Evolutionary conservation across 768 basidiomycete species (phyloP).

Genomic region (Coprinellus aureogranulatus): DNA sequence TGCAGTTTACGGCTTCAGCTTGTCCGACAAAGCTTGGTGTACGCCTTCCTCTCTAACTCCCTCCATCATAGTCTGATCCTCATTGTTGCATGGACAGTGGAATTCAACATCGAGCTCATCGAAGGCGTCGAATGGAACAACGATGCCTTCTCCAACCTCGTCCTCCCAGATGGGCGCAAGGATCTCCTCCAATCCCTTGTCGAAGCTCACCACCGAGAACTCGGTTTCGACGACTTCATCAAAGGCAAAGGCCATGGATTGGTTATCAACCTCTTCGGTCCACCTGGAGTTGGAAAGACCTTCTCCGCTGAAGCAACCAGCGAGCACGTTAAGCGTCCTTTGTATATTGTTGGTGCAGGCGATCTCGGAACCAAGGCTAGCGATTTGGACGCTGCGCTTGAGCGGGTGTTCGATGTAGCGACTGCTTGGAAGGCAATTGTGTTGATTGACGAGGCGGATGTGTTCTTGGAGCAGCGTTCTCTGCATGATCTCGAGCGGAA

Average conservation of each 20-base stretch:
- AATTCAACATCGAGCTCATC: slow-evolving; percentile 58
- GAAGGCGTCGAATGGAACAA: slow-evolving; percentile 53
- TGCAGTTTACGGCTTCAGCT: slow-evolving; percentile 61
- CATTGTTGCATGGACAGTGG: slow-evolving; percentile 36
- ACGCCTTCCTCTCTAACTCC: slow-evolving; percentile 22
- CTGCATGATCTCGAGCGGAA: slow-evolving; percentile 64
- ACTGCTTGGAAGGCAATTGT: slow-evolving; percentile 63
- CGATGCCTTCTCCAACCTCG: slow-evolving; percentile 58
- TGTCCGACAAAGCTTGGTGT: slow-evolving; percentile 60
- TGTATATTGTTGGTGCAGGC: slow-evolving; percentile 55
- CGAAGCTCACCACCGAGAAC: slow-evolving; percentile 53
- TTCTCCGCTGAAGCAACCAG: slow-evolving; percentile 60
- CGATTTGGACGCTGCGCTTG: slow-evolving; percentile 42
- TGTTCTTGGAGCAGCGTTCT: slow-evolving; percentile 69
- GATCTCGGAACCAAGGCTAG: slow-evolving; percentile 51
- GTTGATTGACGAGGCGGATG: slow-evolving; percentile 64
- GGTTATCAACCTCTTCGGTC: slow-evolving; percentile 56
- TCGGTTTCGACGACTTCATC: slow-evolving; percentile 60
- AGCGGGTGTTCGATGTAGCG: slow-evolving; percentile 49
- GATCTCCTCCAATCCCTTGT: slow-evolving; percentile 53
- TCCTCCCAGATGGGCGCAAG: slow-evolving; percentile 54
- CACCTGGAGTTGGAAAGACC: slow-evolving; percentile 62
- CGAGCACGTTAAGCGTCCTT: slow-evolving; percentile 50
- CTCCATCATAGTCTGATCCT: too few relatives aligned
- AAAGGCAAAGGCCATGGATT: slow-evolving; percentile 64